phyloP scores from a whole-genome alignment of 805 yeast species.

The Cyberlindnera petersonii region DNA sequence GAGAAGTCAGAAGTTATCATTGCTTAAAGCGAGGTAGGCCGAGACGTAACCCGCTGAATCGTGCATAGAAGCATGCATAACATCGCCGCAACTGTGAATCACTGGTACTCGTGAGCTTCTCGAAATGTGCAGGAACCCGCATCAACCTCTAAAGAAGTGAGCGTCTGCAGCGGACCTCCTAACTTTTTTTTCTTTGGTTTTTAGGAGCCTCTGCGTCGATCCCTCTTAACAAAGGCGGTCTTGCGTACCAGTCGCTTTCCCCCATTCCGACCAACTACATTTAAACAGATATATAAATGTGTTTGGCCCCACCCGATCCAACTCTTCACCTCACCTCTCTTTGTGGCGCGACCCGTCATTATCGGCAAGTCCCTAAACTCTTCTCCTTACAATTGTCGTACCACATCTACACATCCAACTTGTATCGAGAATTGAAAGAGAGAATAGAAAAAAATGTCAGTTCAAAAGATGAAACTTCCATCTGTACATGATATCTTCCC shows the following conservation, averaged over 20 bases:
- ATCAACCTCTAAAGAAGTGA: not conserved
- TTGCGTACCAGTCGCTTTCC: constrained; percentile 4
- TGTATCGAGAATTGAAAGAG: no score
- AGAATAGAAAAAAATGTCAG: constrained; percentile 4
- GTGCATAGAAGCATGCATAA: not conserved
- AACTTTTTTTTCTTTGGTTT: not conserved
- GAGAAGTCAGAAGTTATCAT: no score
- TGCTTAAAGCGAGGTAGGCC: no score
- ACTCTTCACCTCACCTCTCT: no score
- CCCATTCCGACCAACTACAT: constrained; percentile 1
- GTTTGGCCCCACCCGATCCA: not conserved
- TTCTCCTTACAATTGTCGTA: no score
- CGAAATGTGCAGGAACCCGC: not conserved
- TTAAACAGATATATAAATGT: constrained; percentile 4
- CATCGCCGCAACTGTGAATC: not conserved
- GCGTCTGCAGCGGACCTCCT: no score
- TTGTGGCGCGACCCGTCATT: no score
- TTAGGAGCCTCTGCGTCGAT: constrained; percentile 15
- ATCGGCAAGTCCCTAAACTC: no score
- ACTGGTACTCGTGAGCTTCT: not conserved
- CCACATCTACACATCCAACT: no score
- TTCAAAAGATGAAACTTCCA: constrained; percentile 25
- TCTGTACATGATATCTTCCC: constrained; percentile 27
- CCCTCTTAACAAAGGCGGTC: constrained; percentile 13
- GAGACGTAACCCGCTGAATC: no score